These are phyloP conservation scores for Globisporangium ultimum DNA, from an alignment of 352 stramenopile species.

Conservation along the genomic window DNA sequence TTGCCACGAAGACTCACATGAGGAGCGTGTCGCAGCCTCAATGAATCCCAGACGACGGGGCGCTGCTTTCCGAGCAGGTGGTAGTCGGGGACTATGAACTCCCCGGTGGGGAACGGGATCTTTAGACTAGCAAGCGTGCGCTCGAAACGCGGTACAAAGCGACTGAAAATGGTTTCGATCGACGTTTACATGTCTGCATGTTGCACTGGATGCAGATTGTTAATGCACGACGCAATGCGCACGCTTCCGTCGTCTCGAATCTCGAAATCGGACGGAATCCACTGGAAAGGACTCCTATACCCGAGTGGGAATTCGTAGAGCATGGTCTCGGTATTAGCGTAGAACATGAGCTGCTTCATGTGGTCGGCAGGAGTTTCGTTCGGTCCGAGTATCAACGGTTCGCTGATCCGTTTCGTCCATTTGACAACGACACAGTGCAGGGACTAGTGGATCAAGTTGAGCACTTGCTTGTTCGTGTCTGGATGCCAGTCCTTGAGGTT, in stretches of 20 bases:
- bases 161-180: slow-evolving; percentile 25
- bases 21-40: slow-evolving; percentile 13
- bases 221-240: slow-evolving; percentile 44
- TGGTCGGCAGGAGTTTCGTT: slow-evolving; percentile 15
- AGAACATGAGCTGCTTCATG: slow-evolving; percentile 31
- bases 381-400: not conserved
- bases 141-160: slow-evolving; percentile 43
- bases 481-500: slow-evolving; percentile 58
- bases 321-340: slow-evolving; percentile 9
- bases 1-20: slow-evolving; percentile 18
- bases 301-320: slow-evolving; percentile 7
- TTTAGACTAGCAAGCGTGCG: slow-evolving; percentile 9
- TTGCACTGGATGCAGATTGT: slow-evolving; percentile 39
- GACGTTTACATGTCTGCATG: slow-evolving; percentile 26
- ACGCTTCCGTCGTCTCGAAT: slow-evolving; percentile 17
- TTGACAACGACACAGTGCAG: slow-evolving; percentile 55
- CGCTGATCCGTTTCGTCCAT: slow-evolving; percentile 15
- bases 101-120: not conserved
- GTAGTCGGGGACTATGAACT: not conserved
- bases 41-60: not conserved
- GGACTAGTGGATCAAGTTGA: slow-evolving; percentile 61
- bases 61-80: slow-evolving; percentile 3
- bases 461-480: slow-evolving; percentile 39
- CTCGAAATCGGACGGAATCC: slow-evolving; percentile 34
- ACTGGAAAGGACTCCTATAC: slow-evolving; percentile 26